These are phyloP conservation scores for Gymnopilus junonius DNA, from an alignment of 768 basidiomycete species.

Conservation along the genomic window DNA sequence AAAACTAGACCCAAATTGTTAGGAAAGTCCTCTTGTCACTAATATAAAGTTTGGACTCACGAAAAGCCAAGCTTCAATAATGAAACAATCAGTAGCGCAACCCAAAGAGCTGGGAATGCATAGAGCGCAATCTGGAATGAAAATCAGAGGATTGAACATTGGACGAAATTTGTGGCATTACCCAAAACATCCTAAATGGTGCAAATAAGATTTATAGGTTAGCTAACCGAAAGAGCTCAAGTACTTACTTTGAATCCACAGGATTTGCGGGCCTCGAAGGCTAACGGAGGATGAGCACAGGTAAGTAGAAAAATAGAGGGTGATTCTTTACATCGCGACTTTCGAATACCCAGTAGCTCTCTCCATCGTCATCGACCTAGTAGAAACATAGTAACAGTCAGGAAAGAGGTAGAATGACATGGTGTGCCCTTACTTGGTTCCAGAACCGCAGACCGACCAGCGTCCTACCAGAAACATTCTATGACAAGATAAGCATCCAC, in stretches of 20 bases:
- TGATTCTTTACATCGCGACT: slow-evolving; percentile 78
- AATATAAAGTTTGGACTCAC: slow-evolving; percentile 59
- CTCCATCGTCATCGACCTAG: slow-evolving; percentile 94
- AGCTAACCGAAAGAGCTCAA: background rate
- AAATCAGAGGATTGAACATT: background rate
- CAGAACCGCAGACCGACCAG: slow-evolving; percentile 96
- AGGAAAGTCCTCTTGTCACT: slow-evolving; percentile 4
- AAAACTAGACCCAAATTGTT: slow-evolving; percentile 59
- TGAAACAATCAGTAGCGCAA: slow-evolving; percentile 85
- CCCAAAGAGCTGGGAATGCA: slow-evolving; percentile 87
- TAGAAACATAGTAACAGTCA: background rate
- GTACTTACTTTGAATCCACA: slow-evolving; percentile 78
- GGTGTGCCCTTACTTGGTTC: slow-evolving; percentile 64
- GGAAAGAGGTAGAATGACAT: background rate
- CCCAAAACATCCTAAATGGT: slow-evolving; percentile 87
- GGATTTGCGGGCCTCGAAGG: slow-evolving; percentile 89
- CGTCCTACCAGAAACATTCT: slow-evolving; percentile 95
- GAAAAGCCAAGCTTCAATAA: slow-evolving; percentile 86
- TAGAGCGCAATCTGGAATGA: slow-evolving; percentile 78
- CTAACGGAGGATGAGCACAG: slow-evolving; percentile 41
- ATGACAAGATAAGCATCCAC: background rate
- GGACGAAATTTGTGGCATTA: slow-evolving; percentile 37
- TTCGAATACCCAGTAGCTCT: slow-evolving; percentile 98
- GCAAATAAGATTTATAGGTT: slow-evolving; percentile 6
- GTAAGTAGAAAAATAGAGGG: background rate